Base-by-base conservation (phyloP, 2,329 filamentous ascomycete species). In the Metarhizium robertsii region DNA sequence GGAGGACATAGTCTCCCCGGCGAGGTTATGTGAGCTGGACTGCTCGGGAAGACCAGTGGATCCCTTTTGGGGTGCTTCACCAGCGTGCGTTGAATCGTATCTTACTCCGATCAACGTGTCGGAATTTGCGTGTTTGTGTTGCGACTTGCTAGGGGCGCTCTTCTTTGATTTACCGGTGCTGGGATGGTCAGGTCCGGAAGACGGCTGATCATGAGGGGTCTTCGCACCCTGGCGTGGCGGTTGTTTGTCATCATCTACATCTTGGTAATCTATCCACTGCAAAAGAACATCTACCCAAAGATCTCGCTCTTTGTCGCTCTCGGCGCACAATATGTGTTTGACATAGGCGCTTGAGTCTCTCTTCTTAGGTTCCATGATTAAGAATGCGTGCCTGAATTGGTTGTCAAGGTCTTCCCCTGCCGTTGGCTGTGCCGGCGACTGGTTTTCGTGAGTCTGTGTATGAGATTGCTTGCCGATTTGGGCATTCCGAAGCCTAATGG, bases 361-460 rank as follows among this genome's bases (percentile, higher is more conserved):
- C 70, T 91, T 90, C 75, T 99, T 99, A 1, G 92, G 92, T 67
- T 99, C 94, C 53, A 97, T 70, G 54, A 99, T 88, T 49, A 97
- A 76, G 73, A 99, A 99, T 0, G 94, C 94, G 72, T 99, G 94
- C 6, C 94, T 87, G 68, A 96, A 99, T 69, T 97, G 90, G 65
- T 95, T 95, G 58, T 97, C 94, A 50, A 83, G 74, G 54, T 96
- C 91, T 48, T 95, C 90, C 18, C 83, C 78, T 55, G 64, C 73
- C 20, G 71, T 66, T 1, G 66, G 69, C 4, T 77, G 76, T n/a
- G 80, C 79, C 4, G 86, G 83, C 14, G 87, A 85, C 36, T 83
- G 79, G 54, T 78, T 80, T 6, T 71, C 70, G 54, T 57, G 61
- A 53, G 56, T 65, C 43, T 70, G 68, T 2, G 88, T 65, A 38